Base-by-base conservation (phyloP, 257 asterid genomes). In the Anisodus tanguticus region DNA sequence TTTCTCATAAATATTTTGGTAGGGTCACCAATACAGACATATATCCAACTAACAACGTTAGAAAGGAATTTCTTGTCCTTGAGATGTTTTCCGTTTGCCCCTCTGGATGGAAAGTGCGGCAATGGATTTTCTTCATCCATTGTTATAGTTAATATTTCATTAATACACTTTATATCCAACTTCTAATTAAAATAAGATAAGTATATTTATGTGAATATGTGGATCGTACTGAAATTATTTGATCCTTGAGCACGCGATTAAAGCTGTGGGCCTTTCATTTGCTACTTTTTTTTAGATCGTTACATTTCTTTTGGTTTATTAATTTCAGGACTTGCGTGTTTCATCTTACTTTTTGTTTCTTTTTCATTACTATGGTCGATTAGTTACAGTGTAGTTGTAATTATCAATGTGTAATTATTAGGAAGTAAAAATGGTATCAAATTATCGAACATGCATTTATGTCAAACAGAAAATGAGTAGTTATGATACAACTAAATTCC, bases 191-290 rank as follows among this genome's bases (percentile, higher is more conserved):
- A 45, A 68, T 68, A 68, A 6, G 53, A 37, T 68, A 37, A 39
- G 12, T 37, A 37, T n/a, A 35, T 15, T 39, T 39, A 39, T 41
- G 45, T 41, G 8, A 39, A 12, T 82, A 67, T 53, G 88, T 87
- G 84, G 83, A 83, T 81, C 85, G 79, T 58, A 86, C 84, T 81
- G 82, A 83, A 87, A 79, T 84, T 78, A 84, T 74, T 86, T 81
- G 84, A 43, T 85, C 58, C 80, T 22, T 80, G 82, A 80, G 85
- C 90, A 90, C 89, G 93, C 90, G 86, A 69, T 79, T 87, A 90
- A 90, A 89, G 91, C 63, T 63, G 87, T 81, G 88, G 90, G 82
- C 13, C 55, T 72, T 51, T 8, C 16, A 13, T 76, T 53, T 31
- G 26, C 26, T 22, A 0, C 35, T 31, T 31, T 31, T 31, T 31